Base-by-base conservation (phyloP, 2,329 filamentous ascomycete genomes). In the Fusarium staphyleae region DNA sequence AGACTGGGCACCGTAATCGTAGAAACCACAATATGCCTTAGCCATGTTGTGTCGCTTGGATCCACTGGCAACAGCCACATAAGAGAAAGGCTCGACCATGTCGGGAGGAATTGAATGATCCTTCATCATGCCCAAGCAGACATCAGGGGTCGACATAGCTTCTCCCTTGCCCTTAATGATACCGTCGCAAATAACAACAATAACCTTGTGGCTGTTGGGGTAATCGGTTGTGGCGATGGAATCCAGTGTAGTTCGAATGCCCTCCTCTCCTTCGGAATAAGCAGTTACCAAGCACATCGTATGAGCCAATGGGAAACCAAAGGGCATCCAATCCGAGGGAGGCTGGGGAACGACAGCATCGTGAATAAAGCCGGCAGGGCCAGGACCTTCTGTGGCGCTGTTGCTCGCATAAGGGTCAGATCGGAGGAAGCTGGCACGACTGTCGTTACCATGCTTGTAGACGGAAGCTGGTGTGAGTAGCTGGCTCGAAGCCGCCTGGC, bases 1-100 rank as follows among this genome's bases (percentile, higher is more conserved):
- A 10, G 91, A 96, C 62, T 90, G 82, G 54, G 83, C 77, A 46
- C 96, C 95, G 68, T 98, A 99, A 74, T 98, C 91, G 76, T 99
- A 99, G 80, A 98, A 99, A 36, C 96, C 96, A 50, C 93, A 89
- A 75, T 98, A 97, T 52, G 98, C 87, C 81, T 98, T 97, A 66
- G 95, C 93, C 95, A 98, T 99, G 77, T 98, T 99, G 85, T 99
- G 96, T 67, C 95, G 87, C 80, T 99, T 99, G 41, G 93, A 90
- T 52, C 95, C 95, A 71, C 90, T 95, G 33, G 95, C 91, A 28
- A 99, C 93, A 11, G 95, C 96, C 44, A 99, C 95, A 65, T 99
- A 99, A 1, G 93, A 98, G 75, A 92, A 97, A 0, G 92, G 84
- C 67, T 91, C 82, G 2, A 98, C 95, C 53, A 97, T 88, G 22